Percentiles rank a stretch among this genome's conserved stretches.
Evolutionary conservation across 2,329 filamentous ascomycete species (phyloP).

Genomic region (Neopestalotiopsis clavispora): DNA sequence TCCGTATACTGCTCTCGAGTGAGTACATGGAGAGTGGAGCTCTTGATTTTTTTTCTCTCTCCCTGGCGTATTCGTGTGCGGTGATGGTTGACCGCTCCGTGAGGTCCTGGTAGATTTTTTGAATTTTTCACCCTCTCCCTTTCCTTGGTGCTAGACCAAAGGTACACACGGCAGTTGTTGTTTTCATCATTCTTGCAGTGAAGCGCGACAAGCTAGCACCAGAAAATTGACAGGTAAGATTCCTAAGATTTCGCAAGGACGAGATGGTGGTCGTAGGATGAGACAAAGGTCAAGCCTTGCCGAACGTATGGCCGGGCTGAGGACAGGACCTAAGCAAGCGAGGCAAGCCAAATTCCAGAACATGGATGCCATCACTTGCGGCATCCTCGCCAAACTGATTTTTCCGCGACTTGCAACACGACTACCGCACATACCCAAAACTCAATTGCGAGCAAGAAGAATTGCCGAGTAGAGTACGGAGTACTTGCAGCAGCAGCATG

Average conservation of each 20-base stretch:
- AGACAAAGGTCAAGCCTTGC: slow-evolving; percentile 2
- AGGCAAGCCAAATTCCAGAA: background rate
- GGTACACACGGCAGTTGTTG: background rate
- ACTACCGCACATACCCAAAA: background rate
- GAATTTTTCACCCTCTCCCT: background rate
- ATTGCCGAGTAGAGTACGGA: background rate
- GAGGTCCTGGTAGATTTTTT: background rate
- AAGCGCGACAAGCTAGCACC: background rate
- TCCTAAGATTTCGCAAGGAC: background rate
- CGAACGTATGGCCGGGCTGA: background rate
- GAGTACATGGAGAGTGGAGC: too few species aligned
- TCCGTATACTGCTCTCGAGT: too few species aligned
- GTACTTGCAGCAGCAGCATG: background rate
- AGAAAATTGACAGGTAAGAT: slow-evolving; percentile 12
- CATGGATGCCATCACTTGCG: background rate
- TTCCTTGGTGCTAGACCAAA: background rate
- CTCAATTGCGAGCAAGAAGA: background rate
- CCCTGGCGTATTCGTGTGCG: background rate
- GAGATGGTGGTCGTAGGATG: slow-evolving; percentile 6
- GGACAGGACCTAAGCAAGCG: background rate
- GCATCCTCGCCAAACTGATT: background rate
- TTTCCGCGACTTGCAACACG: background rate
- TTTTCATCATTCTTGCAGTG: background rate
- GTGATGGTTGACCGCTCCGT: slow-evolving; percentile 10
- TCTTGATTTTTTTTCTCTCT: background rate